These are phyloP conservation scores for Erucastrum elatum DNA, from an alignment of 345 rosid species.

Conservation along the genomic window DNA sequence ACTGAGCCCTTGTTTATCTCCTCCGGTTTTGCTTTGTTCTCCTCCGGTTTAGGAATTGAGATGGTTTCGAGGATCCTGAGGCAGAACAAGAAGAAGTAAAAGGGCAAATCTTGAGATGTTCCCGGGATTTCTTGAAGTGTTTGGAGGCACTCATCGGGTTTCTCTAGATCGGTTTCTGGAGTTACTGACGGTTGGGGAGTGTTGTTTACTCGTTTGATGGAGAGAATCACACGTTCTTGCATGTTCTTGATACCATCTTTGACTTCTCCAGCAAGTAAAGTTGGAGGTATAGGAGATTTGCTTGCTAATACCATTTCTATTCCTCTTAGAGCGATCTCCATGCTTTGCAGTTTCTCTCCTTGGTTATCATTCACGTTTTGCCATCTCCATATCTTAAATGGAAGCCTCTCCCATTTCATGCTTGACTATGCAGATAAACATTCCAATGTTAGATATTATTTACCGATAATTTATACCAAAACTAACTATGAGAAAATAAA, in stretches of 20 bases:
- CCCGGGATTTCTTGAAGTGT: conserved; percentile 51
- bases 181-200: conserved; percentile 45
- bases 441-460: conserved; percentile 7
- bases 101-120: conserved; percentile 54
- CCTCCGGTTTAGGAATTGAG: conserved; percentile 40
- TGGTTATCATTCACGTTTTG: conserved; percentile 44
- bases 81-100: conserved; percentile 81
- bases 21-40: conserved; percentile 35
- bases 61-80: conserved; percentile 53
- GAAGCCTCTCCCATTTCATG: conserved; percentile 77
- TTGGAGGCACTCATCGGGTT: conserved; percentile 44
- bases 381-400: conserved; percentile 50
- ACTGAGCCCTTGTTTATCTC: conserved; percentile 16
- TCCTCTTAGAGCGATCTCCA: conserved; percentile 64
- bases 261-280: conserved; percentile 40
- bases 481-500: not conserved
- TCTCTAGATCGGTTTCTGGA: conserved; percentile 52
- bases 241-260: conserved; percentile 43
- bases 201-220: conserved; percentile 46
- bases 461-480: not conserved
- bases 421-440: conserved; percentile 52
- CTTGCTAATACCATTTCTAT: conserved; percentile 72
- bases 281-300: conserved; percentile 43
- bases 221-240: conserved; percentile 47
- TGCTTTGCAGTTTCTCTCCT: conserved; percentile 52